Evolutionary conservation across 2,329 filamentous ascomycete species (phyloP).

Genomic region (Aspergillus sp.): DNA sequence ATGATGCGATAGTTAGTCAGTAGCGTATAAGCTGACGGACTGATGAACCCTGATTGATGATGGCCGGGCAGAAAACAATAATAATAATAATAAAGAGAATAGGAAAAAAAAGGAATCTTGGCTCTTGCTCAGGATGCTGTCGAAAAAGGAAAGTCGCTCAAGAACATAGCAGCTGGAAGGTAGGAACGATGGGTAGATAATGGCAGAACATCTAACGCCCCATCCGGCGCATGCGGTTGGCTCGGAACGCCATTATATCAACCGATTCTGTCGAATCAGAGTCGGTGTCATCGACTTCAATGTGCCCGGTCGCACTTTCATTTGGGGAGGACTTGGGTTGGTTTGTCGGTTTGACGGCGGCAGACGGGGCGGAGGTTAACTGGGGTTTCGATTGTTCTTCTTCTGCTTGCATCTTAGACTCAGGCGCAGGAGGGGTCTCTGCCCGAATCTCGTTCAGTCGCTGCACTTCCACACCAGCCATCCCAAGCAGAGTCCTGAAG

Average conservation of each 20-base stretch:
- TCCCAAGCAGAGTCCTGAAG: constrained; percentile 55
- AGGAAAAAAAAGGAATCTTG: too few species aligned
- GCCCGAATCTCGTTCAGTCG: constrained; percentile 47
- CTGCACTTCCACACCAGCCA: constrained; percentile 53
- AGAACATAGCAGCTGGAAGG: not conserved
- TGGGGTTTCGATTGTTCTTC: constrained; percentile 4
- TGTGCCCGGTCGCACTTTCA: constrained; percentile 14
- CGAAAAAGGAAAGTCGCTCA: not conserved
- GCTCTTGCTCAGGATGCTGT: too few species aligned
- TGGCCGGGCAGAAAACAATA: not conserved
- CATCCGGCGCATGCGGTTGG: not conserved
- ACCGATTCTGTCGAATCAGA: constrained; percentile 17
- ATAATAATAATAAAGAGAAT: too few species aligned
- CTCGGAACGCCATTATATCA: constrained; percentile 13
- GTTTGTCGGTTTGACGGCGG: constrained; percentile 5
- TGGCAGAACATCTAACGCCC: not conserved
- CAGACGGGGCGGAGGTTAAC: constrained; percentile 1
- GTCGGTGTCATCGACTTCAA: constrained; percentile 30
- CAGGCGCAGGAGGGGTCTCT: constrained; percentile 5
- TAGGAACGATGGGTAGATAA: not conserved
- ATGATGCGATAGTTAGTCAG: not conserved
- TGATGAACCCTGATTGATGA: too few species aligned
- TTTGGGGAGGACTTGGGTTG: constrained; percentile 12
- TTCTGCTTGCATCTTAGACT: constrained; percentile 11
- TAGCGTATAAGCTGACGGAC: not conserved